phyloP scores from a whole-genome alignment of 2,329 filamentous ascomycete species.

The Fusarium verrucosum region DNA sequence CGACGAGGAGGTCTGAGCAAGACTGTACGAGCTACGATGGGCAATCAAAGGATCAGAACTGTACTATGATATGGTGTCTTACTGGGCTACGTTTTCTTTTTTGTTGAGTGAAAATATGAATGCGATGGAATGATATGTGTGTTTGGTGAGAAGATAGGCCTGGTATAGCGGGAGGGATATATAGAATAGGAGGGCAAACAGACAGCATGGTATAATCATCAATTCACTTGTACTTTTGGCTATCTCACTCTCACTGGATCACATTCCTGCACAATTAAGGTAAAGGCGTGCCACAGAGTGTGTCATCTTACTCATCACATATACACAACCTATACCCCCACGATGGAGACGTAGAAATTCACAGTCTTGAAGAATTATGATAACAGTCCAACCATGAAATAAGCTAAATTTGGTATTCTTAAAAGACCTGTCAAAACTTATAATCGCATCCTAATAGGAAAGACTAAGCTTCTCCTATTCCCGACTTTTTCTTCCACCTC shows the following conservation, averaged over 20 bases:
- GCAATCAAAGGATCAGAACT: conserved; percentile 2
- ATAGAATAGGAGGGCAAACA: conserved; percentile 21
- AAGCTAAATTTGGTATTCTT: neutral
- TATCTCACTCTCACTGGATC: neutral
- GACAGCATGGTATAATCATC: conserved; percentile 17
- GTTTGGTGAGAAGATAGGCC: conserved; percentile 8
- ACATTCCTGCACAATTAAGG: too few relatives aligned
- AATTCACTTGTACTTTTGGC: conserved; percentile 7
- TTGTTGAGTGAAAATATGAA: conserved; percentile 16
- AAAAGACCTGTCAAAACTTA: neutral
- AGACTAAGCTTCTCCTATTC: neutral
- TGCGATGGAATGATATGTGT: conserved; percentile 12
- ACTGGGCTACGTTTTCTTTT: conserved; percentile 19
- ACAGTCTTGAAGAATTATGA: neutral
- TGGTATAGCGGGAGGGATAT: conserved; percentile 3
- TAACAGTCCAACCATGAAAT: neutral
- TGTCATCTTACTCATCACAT: neutral
- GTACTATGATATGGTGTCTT: conserved; percentile 27
- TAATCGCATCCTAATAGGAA: neutral
- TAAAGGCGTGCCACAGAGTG: neutral
- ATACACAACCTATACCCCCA: neutral
- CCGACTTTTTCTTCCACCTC: neutral
- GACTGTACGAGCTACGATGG: conserved; percentile 32
- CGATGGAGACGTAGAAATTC: neutral
- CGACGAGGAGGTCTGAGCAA: conserved; percentile 77